Evolutionary conservation across 139 green algal species (phyloP).

Genomic region (Monoraphidium neglectum): DNA sequence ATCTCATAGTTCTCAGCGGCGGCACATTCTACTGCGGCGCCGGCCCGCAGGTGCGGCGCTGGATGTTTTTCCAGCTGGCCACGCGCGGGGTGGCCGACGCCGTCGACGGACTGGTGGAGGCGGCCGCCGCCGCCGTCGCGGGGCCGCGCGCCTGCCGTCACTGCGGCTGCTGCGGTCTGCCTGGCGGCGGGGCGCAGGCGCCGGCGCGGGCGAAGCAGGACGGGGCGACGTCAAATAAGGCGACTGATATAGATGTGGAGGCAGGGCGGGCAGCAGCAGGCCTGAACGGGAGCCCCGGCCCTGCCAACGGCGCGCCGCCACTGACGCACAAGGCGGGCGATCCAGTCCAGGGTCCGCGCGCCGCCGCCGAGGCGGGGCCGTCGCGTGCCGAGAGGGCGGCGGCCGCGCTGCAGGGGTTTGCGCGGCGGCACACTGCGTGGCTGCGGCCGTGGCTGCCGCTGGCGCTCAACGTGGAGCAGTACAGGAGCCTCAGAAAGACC

Average conservation of each 20-base stretch:
- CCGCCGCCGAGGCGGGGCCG: background rate
- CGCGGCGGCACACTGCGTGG: constrained; percentile 8
- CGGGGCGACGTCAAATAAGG: no score
- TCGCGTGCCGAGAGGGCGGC: background rate
- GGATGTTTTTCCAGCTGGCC: constrained; percentile 15
- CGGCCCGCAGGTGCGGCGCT: constrained; percentile 1
- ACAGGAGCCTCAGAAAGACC: background rate
- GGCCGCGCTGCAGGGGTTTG: background rate
- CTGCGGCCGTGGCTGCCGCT: constrained; percentile 8
- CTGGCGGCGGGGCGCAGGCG: no score
- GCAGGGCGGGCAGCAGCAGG: background rate
- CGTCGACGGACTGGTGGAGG: background rate
- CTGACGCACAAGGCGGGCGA: background rate
- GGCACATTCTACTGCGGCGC: background rate
- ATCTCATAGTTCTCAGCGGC: background rate
- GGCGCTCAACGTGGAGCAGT: constrained; percentile 10
- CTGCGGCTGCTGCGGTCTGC: background rate
- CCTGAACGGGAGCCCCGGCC: background rate
- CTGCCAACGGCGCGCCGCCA: background rate
- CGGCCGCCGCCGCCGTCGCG: background rate
- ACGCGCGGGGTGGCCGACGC: constrained; percentile 2
- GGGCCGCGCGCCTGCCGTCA: background rate
- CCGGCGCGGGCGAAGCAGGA: no score
- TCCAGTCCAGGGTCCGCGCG: background rate
- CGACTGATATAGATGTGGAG: no score